Base-by-base conservation (phyloP, 2,329 filamentous ascomycete genomes). In the Drechslerella coelobrocha region DNA sequence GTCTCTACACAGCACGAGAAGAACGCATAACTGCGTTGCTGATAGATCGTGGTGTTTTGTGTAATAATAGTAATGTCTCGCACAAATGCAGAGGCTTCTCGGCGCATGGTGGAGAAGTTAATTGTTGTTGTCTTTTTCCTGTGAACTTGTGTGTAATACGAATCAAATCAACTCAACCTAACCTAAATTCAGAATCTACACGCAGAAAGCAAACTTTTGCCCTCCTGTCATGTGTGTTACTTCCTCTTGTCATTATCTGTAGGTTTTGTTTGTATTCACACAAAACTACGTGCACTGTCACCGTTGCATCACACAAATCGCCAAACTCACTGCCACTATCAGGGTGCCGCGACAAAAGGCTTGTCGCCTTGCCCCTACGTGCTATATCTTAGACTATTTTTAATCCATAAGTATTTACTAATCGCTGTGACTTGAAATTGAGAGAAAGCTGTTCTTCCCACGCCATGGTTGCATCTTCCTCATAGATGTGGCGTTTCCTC, bases 1-100 rank as follows among this genome's bases (percentile, higher is more conserved):
- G 90, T 94, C 75, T 93, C 91, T 61, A 94, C 89, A 72, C 90
- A 94, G 82, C 91, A 96, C 83, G 91, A 95, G 84, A 93, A 92
- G 85, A 89, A 87, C 75, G 83, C 87, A 80, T 92, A 89, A 81
- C 53, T 23, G 66, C 53, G 14, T 71, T 59, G 62, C 61, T 59
- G 12, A 71, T 75, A 71, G 73, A 66, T 41, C 41, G 27, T 59
- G 72, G 74, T 74, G 74, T 73, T 72, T 73, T 73, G 66, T 71
- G 66, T 68, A 68, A 65, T 69, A 63, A 63, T 68, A 63, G 39
- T 65, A 73, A 68, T 68, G 56, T 69, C 52, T 69, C 57, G 56
- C 56, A 52, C 56, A 50, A 17, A 45, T 29, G 29, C 56, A 56
- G 63, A 50, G 68, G 59, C 59, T 65, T 55, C 55, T 61, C 60